Evolutionary conservation across 2,329 filamentous ascomycete species (phyloP).

Genomic region (Incumbomyces lentus): DNA sequence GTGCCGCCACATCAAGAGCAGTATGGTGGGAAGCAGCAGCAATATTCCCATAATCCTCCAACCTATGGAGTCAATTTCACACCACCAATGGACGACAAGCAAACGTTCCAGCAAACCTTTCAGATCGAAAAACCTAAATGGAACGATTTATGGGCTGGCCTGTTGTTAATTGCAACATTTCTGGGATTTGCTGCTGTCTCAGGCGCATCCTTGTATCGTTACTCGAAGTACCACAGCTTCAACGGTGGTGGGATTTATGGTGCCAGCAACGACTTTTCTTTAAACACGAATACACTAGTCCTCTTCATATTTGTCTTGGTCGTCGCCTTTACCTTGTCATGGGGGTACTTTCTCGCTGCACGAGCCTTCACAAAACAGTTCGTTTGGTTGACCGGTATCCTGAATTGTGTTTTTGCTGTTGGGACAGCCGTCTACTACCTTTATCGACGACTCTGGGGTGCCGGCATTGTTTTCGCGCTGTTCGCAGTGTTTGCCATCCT

Average conservation of each 20-base stretch:
- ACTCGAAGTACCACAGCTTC: slow-evolving; percentile 51
- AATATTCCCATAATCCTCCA: slow-evolving; percentile 23
- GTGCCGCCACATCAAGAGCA: slow-evolving; percentile 12
- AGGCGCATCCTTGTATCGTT: slow-evolving; percentile 64
- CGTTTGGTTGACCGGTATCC: slow-evolving; percentile 83
- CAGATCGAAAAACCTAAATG: slow-evolving; percentile 73
- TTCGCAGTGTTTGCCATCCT: slow-evolving; percentile 72
- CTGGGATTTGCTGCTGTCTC: slow-evolving; percentile 67
- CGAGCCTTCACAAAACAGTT: slow-evolving; percentile 77
- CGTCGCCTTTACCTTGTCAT: slow-evolving; percentile 64
- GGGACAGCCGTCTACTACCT: slow-evolving; percentile 83
- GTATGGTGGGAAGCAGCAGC: slow-evolving; percentile 9
- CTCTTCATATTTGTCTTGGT: slow-evolving; percentile 69
- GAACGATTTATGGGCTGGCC: slow-evolving; percentile 81
- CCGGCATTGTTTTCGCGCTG: slow-evolving; percentile 76
- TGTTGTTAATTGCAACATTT: slow-evolving; percentile 65
- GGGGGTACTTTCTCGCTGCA: slow-evolving; percentile 64
- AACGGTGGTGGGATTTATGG: slow-evolving; percentile 67
- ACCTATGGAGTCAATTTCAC: slow-evolving; percentile 30
- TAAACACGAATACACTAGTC: slow-evolving; percentile 76
- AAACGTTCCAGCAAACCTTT: slow-evolving; percentile 68
- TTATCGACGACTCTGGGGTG: slow-evolving; percentile 63
- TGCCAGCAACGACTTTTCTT: slow-evolving; percentile 52
- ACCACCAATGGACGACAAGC: slow-evolving; percentile 35
- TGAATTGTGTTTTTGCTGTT: slow-evolving; percentile 77